Conservation (phyloP, 441 rosid species). For the Manihot esculenta region DNA sequence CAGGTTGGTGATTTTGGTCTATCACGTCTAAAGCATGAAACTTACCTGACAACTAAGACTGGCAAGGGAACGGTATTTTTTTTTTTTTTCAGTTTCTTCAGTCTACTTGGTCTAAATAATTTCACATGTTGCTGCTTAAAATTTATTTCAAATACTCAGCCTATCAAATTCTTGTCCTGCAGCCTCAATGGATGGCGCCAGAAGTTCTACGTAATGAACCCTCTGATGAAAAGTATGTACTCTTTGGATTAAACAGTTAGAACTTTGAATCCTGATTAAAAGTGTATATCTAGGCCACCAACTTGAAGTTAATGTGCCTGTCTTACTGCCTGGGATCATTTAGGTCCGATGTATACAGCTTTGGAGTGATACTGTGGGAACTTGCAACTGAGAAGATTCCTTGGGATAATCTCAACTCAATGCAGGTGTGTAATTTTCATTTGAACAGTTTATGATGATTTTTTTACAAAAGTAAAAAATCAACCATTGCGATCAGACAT, state of each 20-base stretch:
- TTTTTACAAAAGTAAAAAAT: conserved; percentile 9
- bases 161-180: conserved; percentile 25
- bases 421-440: conserved; percentile 66
- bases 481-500: background rate
- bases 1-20: conserved; percentile 98
- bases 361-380: conserved; percentile 93
- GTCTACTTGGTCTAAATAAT: conserved; percentile 5
- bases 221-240: conserved; percentile 80
- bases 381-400: conserved; percentile 93
- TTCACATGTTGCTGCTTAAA: conserved; percentile 10
- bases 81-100: conserved; percentile 12
- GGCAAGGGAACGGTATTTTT: conserved; percentile 88
- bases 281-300: conserved; percentile 16
- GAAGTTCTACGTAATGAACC: conserved; percentile 95
- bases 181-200: conserved; percentile 99
- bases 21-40: conserved; percentile 83
- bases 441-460: conserved; percentile 11
- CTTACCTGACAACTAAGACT: conserved; percentile 70
- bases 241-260: conserved; percentile 17
- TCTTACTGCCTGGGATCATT: conserved; percentile 18
- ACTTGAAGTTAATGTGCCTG: conserved; percentile 14
- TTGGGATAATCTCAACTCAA: conserved; percentile 91
- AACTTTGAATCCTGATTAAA: conserved; percentile 14
- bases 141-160: conserved; percentile 19
- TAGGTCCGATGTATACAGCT: conserved; percentile 95